Evolutionary conservation across 192 early-diverging fungal genomes (phyloP).

Genomic region (Coemansia sp.): DNA sequence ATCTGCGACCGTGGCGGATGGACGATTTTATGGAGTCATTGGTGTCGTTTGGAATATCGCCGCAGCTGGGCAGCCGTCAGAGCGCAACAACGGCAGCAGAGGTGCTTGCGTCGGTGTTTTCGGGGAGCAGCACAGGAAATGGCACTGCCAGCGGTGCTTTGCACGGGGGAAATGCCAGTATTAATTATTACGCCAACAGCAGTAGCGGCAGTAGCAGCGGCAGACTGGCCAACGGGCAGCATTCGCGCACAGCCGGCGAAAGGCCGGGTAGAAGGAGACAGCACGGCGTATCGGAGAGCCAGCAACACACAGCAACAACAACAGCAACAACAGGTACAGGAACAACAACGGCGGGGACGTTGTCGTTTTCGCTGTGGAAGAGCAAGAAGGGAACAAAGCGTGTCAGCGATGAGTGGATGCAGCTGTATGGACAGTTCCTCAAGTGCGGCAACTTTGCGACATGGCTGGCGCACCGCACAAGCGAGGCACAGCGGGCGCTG

Average conservation of each 20-base stretch:
- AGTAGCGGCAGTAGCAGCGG: not conserved
- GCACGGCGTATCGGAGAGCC: not conserved
- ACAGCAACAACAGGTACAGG: slow-evolving; percentile 9
- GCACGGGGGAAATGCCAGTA: too few relatives aligned
- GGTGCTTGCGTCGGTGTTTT: slow-evolving; percentile 47
- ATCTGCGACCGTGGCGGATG: slow-evolving; percentile 51
- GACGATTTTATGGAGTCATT: slow-evolving; percentile 53
- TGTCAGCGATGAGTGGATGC: slow-evolving; percentile 63
- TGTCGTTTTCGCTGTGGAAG: slow-evolving; percentile 37
- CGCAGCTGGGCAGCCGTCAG: slow-evolving; percentile 41
- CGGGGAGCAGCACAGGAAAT: slow-evolving; percentile 24
- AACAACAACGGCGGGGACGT: not conserved
- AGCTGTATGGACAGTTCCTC: slow-evolving; percentile 85
- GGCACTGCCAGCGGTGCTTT: not conserved
- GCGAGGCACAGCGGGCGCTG: slow-evolving; percentile 80
- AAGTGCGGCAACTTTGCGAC: slow-evolving; percentile 95
- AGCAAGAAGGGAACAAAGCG: slow-evolving; percentile 47
- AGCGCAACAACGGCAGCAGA: slow-evolving; percentile 29
- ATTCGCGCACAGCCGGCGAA: not conserved
- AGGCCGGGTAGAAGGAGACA: not conserved
- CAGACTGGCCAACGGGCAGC: not conserved
- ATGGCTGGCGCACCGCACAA: slow-evolving; percentile 85
- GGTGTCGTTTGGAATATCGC: slow-evolving; percentile 47
- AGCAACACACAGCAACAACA: not conserved
- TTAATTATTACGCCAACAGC: too few relatives aligned